Evolutionary conservation across 495 filamentous ascomycete species (phyloP), one percentile per base, ranked within the genome.

Genomic region (Pseudomonodictys pantanalensis): DNA sequence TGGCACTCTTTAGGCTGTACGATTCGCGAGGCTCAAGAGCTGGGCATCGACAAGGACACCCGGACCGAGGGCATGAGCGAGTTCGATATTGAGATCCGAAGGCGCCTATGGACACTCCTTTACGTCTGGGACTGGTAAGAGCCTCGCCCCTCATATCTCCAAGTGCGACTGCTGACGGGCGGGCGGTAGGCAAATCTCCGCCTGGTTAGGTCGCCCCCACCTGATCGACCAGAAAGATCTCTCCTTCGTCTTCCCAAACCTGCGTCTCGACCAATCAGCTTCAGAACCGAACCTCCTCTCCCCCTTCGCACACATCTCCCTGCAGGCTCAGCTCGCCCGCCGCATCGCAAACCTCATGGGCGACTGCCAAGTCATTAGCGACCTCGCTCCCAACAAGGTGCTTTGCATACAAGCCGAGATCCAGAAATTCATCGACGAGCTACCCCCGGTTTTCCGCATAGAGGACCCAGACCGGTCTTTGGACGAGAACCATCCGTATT

Each of bases 11-110:
- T 82, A 30, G 66, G 73, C 38, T 58, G 65, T 44, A 72, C 75
- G 15, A 77, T 81, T 45, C 74, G 76, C 9, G 78, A 78, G 26
- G 79, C 78, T 0, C 78, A 79, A 55, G 79, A 82, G 55, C 71
- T 79, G 51, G 79, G 76, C 7, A 71, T 83, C 60, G 77, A 83
- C 55, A 75, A 73, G 17, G 72, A 74, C 32, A 64, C 67, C 15
- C 52, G 63, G 0, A 70, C 69, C 7, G 66, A 70, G 3, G 71
- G 67, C 0, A 58, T 77, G 44, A 73, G 75, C 1, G 78, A 81
- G 38, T 74, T 73, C 49, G 66, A 74, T 22, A 65, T 69, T 30
- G 74, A 76, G 58, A 72, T 72, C 62, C 68, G 74, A 52, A 43
- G 58, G 24, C 67, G 75, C 4, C 51, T 75, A 1, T 77, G 73